Base-by-base conservation (phyloP, 2,329 filamentous ascomycete genomes). In the Colletotrichum graminicola region DNA sequence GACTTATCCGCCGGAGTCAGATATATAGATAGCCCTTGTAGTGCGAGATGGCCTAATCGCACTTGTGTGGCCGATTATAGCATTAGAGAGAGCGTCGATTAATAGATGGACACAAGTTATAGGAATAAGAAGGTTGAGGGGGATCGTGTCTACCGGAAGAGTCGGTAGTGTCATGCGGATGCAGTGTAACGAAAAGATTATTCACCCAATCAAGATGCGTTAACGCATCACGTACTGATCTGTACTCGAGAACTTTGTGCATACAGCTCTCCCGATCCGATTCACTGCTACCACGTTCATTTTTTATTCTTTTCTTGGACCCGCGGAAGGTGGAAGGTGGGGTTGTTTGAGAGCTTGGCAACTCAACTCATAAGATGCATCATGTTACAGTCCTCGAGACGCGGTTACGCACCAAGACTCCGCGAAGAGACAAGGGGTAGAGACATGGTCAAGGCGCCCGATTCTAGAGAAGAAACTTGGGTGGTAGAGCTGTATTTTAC, bases 271-370 rank as follows among this genome's bases (percentile, higher is more conserved):
- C 45, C 55, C 59, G 62, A 67, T 56, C 56, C 62, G 62, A 67
- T 56, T 49, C 62, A 41, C 41, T 23, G 23, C 55, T 67, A 41
- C 32, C 39, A 36, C 55, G 16, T n/a, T 51, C 29, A 32, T 21
- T 16, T 29, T 12, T 10, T 68, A 49, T 45, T 10, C 7, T 71
- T 71, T 67, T 71, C 41, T 45, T 43, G 65, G 41, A 59, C 49
- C 54, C 32, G 32, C 65, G 68, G 52, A 63, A 52, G 43, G 59
- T 71, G 65, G 64, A 57, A 64, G 18, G 18, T 21, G 10, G 39
- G 14, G 39, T 60, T 16, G 65, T 60, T 63, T 71, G 59, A 16
- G 68, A 54, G 68, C 68, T 55, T 68, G 52, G 68, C 68, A 52
- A 21, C 26, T 47, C 68, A 52, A 21, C 26, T 47, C 18, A 45